Evolutionary conservation across 2,329 filamentous ascomycete genomes (phyloP), one percentile per base, ranked within the genome.

Genomic region (Byssochlamys sp.): DNA sequence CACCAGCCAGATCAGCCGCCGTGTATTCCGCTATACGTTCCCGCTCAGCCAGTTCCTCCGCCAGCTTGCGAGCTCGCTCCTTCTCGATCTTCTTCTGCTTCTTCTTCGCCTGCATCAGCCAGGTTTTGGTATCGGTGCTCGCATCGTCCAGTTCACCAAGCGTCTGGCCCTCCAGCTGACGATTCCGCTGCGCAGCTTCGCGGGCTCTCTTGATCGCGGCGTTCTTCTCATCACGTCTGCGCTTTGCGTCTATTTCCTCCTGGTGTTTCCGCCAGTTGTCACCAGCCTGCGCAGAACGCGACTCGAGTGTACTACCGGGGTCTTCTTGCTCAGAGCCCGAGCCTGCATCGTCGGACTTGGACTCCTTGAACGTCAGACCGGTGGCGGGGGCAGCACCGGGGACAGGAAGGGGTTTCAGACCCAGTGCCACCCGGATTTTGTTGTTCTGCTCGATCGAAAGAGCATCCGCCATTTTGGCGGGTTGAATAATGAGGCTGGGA

Each of bases 371-470:
- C 25, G 78, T 71, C 2, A 83, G 84, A 56, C 82, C 83, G 27
- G 63, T 57, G 57, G 68, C 65, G 60, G 71, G 63, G 61, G 73
- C 72, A 56, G 77, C 73, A 63, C 89, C 89, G 27, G 91, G 89
- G 10, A 95, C 89, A 26, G 91, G 90, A 67, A 97, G 78, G 27
- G 91, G 91, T 70, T 92, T 90, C 79, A 96, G 85, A 69, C 92
- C 92, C 77, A 96, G 84, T 54, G 90, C 90, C 66, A 87, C 81
- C 67, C 92, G 90, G 68, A 96, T 87, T 70, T 91, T 89, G 78
- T 97, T 97, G 63, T 90, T 90, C 80, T 96, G 91, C 74, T 95
- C 89, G 69, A 97, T 91, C 28, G 88, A 87, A 51, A 89, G 84
- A 66, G 85, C 71, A 69, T 78, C 77, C 60, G 77, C 70, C 76